phyloP scores from a whole-genome alignment of 768 basidiomycete genomes.

The Mycena pura region DNA sequence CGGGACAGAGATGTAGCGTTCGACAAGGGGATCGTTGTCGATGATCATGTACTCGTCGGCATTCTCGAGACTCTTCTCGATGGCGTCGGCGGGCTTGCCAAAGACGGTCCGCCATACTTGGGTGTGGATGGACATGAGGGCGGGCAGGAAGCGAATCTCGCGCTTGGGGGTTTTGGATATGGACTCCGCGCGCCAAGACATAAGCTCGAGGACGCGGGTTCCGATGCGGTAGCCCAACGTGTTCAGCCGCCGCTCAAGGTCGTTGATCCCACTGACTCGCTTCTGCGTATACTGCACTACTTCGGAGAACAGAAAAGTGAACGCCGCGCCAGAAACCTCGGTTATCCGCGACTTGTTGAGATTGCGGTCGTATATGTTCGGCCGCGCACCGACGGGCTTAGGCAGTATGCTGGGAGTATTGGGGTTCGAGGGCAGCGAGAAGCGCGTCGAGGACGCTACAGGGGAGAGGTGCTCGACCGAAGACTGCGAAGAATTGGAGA shows the following conservation, averaged over 20 bases:
- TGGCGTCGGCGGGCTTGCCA: slow-evolving; percentile 90
- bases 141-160: slow-evolving; percentile 88
- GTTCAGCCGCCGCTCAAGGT: slow-evolving; percentile 91
- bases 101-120: slow-evolving; percentile 96
- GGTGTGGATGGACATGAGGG: slow-evolving; percentile 92
- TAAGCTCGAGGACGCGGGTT: slow-evolving; percentile 83
- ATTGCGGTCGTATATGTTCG: slow-evolving; percentile 88
- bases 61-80: slow-evolving; percentile 96
- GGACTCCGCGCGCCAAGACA: slow-evolving; percentile 80
- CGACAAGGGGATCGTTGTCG: slow-evolving; percentile 93
- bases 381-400: slow-evolving; percentile 53
- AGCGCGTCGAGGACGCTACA: slow-evolving; percentile 67
- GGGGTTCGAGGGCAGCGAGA: slow-evolving; percentile 69
- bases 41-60: slow-evolving; percentile 99
- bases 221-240: slow-evolving; percentile 94
- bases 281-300: slow-evolving; percentile 96
- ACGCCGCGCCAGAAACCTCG: slow-evolving; percentile 86
- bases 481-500: slow-evolving; percentile 65
- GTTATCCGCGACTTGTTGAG: slow-evolving; percentile 85
- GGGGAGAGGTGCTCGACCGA: slow-evolving; percentile 61
- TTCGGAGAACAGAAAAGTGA: slow-evolving; percentile 92
- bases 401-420: slow-evolving; percentile 45
- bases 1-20: slow-evolving; percentile 92
- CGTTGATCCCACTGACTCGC: slow-evolving; percentile 91
- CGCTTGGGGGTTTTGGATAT: slow-evolving; percentile 90